Percentiles rank a stretch among this genome's conserved stretches.
Evolutionary conservation across 2,329 filamentous ascomycete genomes (phyloP).

Genomic region (Gaeumannomyces tritici): DNA sequence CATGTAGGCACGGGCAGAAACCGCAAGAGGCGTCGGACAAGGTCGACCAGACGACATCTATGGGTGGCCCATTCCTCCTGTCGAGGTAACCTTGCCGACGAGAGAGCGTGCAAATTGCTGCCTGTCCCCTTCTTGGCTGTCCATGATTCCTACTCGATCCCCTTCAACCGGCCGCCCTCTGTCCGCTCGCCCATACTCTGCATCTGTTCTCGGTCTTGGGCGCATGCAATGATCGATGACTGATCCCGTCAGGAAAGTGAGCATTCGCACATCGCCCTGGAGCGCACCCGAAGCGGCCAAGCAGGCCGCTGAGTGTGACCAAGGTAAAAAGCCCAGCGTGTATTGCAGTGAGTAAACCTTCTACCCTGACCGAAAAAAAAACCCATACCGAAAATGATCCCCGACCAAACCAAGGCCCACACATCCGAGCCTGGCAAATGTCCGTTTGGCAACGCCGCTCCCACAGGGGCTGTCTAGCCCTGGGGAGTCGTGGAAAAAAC

Average conservation of each 20-base stretch:
- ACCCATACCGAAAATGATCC: constrained; percentile 3
- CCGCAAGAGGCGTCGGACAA: neutral
- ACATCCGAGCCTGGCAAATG: neutral
- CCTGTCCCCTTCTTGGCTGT: neutral
- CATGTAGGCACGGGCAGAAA: neutral
- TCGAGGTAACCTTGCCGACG: neutral
- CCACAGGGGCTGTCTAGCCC: neutral
- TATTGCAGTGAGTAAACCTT: constrained; percentile 3
- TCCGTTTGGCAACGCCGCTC: neutral
- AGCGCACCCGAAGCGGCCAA: neutral
- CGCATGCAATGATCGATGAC: neutral
- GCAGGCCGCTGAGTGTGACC: neutral
- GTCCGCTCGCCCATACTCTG: neutral
- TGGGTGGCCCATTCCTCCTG: neutral
- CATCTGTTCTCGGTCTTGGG: neutral
- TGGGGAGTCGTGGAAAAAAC: neutral
- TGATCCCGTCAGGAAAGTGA: neutral
- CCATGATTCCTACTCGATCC: neutral
- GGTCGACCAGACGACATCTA: neutral
- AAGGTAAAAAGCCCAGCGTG: constrained; percentile 2
- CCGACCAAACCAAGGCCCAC: neutral
- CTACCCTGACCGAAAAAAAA: constrained; percentile 4
- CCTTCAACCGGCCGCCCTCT: neutral
- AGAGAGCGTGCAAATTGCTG: neutral
- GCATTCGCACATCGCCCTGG: neutral